A percentile compares a stretch with the other conserved stretches of the same genome.
These are phyloP conservation scores for Neonectria coccinea DNA, from an alignment of 2,329 filamentous ascomycete species.

Conservation along the genomic window DNA sequence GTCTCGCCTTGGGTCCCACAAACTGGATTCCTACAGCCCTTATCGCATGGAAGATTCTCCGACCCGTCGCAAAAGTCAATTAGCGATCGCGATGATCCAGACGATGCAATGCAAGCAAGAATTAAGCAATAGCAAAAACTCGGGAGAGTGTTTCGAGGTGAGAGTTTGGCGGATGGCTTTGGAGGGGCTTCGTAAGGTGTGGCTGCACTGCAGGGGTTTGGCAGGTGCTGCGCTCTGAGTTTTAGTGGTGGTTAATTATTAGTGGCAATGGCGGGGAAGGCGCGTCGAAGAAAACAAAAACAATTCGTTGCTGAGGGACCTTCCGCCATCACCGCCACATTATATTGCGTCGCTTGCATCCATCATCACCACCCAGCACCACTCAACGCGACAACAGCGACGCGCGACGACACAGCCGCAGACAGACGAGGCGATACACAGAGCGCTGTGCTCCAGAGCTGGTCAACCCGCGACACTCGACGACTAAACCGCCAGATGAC, in stretches of 20 bases:
- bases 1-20: slow-evolving; percentile 22
- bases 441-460: slow-evolving; percentile 9
- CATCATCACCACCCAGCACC: slow-evolving; percentile 29
- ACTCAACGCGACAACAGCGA: slow-evolving; percentile 13
- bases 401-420: slow-evolving; percentile 8
- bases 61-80: slow-evolving; percentile 8
- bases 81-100: background rate
- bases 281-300: slow-evolving; percentile 52
- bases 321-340: slow-evolving; percentile 31
- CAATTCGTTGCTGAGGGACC: slow-evolving; percentile 45
- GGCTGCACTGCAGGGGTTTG: slow-evolving; percentile 40
- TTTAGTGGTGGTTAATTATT: slow-evolving; percentile 35
- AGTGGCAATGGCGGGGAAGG: slow-evolving; percentile 32
- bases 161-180: slow-evolving; percentile 14
- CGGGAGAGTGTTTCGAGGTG: slow-evolving; percentile 4
- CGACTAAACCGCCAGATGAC: slow-evolving; percentile 22
- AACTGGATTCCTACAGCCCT: slow-evolving; percentile 11
- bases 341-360: slow-evolving; percentile 25
- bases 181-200: slow-evolving; percentile 39
- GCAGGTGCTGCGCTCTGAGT: slow-evolving; percentile 34
- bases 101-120: slow-evolving; percentile 6
- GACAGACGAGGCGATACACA: slow-evolving; percentile 4
- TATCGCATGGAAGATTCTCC: slow-evolving; percentile 9
- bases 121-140: slow-evolving; percentile 9
- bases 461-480: background rate